Conservation (phyloP, 2,329 filamentous ascomycete species). For the Fusarium setosum region DNA sequence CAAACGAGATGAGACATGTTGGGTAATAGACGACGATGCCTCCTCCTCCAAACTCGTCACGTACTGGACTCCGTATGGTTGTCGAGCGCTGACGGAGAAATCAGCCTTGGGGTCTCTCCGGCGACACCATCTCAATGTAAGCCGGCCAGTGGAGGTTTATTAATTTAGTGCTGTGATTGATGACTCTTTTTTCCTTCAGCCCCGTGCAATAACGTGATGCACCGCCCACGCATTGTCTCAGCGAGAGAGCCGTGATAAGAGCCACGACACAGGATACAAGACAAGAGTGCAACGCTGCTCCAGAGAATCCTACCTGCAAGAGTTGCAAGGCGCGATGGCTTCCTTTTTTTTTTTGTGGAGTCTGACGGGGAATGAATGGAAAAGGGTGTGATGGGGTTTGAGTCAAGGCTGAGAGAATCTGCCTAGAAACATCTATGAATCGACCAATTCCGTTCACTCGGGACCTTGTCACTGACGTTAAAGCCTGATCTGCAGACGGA, state of each 20-base stretch:
- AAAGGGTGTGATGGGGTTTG: too few relatives aligned
- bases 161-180: too few relatives aligned
- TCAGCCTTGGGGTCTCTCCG: conserved; percentile 7
- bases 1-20: conserved; percentile 30
- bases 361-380: conserved; percentile 6
- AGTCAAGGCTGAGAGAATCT: conserved; percentile 6
- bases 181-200: too few relatives aligned
- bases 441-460: conserved; percentile 19
- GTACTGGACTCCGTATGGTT: too few relatives aligned
- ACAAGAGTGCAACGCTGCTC: background rate
- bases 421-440: background rate
- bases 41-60: too few relatives aligned
- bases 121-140: conserved; percentile 28
- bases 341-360: conserved; percentile 23
- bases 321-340: conserved; percentile 24
- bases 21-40: conserved; percentile 17
- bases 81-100: conserved; percentile 25
- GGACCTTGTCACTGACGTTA: conserved; percentile 14
- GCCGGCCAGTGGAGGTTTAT: conserved; percentile 25
- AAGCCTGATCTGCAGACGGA: conserved; percentile 40
- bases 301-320: background rate
- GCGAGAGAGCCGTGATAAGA: too few relatives aligned
- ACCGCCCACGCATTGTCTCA: too few relatives aligned
- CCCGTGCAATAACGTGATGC: too few relatives aligned
- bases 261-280: too few relatives aligned